Conservation (phyloP, 2,329 filamentous ascomycete species). For the Alternaria sp. region DNA sequence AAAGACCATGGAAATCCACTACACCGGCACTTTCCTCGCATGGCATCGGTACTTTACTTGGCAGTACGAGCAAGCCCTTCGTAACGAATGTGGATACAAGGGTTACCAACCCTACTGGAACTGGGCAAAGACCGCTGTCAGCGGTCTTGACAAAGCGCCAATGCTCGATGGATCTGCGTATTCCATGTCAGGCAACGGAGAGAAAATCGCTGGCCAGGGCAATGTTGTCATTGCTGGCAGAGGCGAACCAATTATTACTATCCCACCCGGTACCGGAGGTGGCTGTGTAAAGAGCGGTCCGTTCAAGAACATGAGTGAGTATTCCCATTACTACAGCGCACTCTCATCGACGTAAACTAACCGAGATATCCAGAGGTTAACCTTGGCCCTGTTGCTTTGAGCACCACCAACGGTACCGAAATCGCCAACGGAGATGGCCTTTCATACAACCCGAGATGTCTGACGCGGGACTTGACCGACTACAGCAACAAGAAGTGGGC, state of each 20-base stretch:
- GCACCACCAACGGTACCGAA: slow-evolving; percentile 23
- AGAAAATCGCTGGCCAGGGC: slow-evolving; percentile 39
- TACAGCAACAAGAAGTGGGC: slow-evolving; percentile 34
- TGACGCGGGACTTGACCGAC: slow-evolving; percentile 36
- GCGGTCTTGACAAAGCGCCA: slow-evolving; percentile 56
- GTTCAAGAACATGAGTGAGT: slow-evolving; percentile 54
- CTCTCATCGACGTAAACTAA: no score
- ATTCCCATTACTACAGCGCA: no score
- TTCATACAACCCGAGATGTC: slow-evolving; percentile 35
- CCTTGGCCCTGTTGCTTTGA: slow-evolving; percentile 24
- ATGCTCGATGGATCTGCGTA: slow-evolving; percentile 64
- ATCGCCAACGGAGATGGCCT: slow-evolving; percentile 39
- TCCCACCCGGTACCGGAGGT: slow-evolving; percentile 62
- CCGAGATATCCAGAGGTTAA: slow-evolving; percentile 14
- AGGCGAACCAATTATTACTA: slow-evolving; percentile 34
- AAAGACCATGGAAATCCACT: slow-evolving; percentile 46
- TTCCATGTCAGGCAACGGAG: slow-evolving; percentile 58
- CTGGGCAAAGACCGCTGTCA: slow-evolving; percentile 59
- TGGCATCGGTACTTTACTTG: slow-evolving; percentile 55
- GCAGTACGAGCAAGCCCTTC: slow-evolving; percentile 53
- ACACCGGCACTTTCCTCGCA: slow-evolving; percentile 39
- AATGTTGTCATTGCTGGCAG: slow-evolving; percentile 31
- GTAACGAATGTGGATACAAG: slow-evolving; percentile 53
- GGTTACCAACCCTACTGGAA: slow-evolving; percentile 60
- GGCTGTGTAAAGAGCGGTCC: slow-evolving; percentile 63